These are phyloP conservation scores for Gossypium aridum DNA, from an alignment of 441 rosid species.

Conservation along the genomic window DNA sequence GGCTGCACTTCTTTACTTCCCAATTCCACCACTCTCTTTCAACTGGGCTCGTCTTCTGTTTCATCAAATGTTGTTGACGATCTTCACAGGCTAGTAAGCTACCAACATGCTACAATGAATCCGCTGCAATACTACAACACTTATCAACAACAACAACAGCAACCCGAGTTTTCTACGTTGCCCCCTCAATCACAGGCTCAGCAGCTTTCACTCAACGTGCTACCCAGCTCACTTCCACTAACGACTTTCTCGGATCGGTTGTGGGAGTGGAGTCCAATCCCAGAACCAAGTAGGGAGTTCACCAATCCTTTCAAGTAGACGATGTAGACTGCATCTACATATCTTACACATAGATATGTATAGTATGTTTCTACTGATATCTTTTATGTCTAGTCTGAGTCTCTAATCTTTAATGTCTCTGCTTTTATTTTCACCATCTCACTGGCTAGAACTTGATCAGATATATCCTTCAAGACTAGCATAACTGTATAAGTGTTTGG, in stretches of 20 bases:
- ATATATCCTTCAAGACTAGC: not conserved
- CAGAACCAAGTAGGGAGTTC: conserved; percentile 55
- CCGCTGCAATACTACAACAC: conserved; percentile 23
- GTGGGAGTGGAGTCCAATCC: conserved; percentile 87
- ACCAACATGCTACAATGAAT: conserved; percentile 41
- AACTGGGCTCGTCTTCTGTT: conserved; percentile 24
- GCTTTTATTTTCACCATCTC: not conserved
- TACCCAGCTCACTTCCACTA: conserved; percentile 44
- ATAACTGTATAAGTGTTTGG: not conserved
- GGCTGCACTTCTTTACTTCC: conserved; percentile 2
- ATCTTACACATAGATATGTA: not conserved
- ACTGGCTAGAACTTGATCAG: not conserved
- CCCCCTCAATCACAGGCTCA: conserved; percentile 32
- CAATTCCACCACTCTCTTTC: conserved; percentile 12
- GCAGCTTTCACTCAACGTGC: conserved; percentile 37
- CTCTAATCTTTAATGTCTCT: not conserved
- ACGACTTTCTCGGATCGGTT: conserved; percentile 43
- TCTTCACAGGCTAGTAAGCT: conserved; percentile 68
- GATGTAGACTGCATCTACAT: not conserved
- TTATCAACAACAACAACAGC: conserved; percentile 32
- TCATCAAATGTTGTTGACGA: conserved; percentile 47
- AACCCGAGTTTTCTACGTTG: conserved; percentile 30
- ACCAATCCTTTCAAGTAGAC: conserved; percentile 61
- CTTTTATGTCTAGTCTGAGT: not conserved
- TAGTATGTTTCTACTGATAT: not conserved